phyloP scores from a whole-genome alignment of 1,139 yeast genomes.

The Suhomyces terraborum region DNA sequence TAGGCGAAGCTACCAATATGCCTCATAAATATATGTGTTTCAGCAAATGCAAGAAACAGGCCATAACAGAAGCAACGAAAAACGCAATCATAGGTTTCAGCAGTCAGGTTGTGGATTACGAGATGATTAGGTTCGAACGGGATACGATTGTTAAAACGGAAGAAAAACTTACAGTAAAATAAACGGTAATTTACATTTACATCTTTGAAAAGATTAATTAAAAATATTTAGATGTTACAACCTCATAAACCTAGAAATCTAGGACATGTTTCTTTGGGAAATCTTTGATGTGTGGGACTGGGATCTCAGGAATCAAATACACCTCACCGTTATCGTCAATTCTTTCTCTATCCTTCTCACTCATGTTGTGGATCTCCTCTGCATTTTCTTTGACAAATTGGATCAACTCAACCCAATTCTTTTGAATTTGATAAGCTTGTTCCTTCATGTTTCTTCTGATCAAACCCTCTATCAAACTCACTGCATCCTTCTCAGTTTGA shows the following conservation, averaged over 20 bases:
- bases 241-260: slow-evolving; percentile 39
- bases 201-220: too few relatives aligned
- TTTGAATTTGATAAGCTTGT: slow-evolving; percentile 83
- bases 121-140: slow-evolving; percentile 12
- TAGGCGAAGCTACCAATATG: slow-evolving; percentile 39
- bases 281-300: slow-evolving; percentile 59
- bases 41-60: slow-evolving; percentile 53
- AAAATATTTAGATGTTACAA: background rate
- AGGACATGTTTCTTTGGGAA: slow-evolving; percentile 59
- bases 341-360: slow-evolving; percentile 85
- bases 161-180: background rate
- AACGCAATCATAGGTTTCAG: slow-evolving; percentile 38
- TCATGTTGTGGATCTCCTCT: slow-evolving; percentile 74
- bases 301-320: slow-evolving; percentile 72
- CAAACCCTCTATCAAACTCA: slow-evolving; percentile 71
- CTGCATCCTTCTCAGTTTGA: slow-evolving; percentile 74
- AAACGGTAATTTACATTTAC: background rate
- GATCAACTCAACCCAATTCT: slow-evolving; percentile 60
- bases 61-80: slow-evolving; percentile 52
- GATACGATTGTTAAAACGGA: slow-evolving; percentile 6
- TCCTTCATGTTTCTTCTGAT: slow-evolving; percentile 71
- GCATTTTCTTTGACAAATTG: slow-evolving; percentile 58
- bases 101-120: slow-evolving; percentile 23
- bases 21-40: slow-evolving; percentile 40
- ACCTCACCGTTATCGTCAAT: slow-evolving; percentile 85